Evolutionary conservation across 1,139 yeast species (phyloP).

Genomic region (Blastobotrys ciferrii): DNA sequence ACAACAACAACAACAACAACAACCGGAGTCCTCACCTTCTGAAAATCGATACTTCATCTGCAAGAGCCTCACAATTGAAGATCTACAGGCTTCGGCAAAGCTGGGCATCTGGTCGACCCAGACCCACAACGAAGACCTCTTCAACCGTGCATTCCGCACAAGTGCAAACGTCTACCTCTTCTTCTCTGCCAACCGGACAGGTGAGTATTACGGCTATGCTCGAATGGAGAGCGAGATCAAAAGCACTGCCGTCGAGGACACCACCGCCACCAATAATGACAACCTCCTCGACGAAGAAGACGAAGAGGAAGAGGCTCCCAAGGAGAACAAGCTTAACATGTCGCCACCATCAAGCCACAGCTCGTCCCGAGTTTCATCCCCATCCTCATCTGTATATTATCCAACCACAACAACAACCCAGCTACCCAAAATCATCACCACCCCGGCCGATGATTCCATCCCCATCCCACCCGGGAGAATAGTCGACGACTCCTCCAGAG

Average conservation of each 20-base stretch:
- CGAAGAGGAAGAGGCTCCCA: too few relatives aligned
- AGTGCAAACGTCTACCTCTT: conserved; percentile 40
- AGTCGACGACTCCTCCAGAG: conserved; percentile 41
- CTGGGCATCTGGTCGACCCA: conserved; percentile 42
- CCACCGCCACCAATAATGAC: not conserved
- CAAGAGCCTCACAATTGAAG: conserved; percentile 41
- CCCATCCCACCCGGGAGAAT: conserved; percentile 40
- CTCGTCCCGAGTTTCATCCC: not conserved
- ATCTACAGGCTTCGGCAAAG: conserved; percentile 36
- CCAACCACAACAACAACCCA: conserved; percentile 6
- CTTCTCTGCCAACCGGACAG: conserved; percentile 42
- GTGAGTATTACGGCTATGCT: conserved; percentile 43
- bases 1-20: not conserved
- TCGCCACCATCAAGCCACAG: not conserved
- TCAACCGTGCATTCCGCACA: conserved; percentile 38
- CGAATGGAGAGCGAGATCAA: conserved; percentile 34
- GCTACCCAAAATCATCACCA: conserved; percentile 24
- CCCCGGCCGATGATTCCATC: conserved; percentile 25
- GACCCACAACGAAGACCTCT: conserved; percentile 37
- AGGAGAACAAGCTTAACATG: too few relatives aligned
- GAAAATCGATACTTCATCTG: conserved; percentile 39
- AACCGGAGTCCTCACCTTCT: conserved; percentile 4
- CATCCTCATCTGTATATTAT: conserved; percentile 5
- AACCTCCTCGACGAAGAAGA: too few relatives aligned
- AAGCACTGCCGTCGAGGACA: not conserved